A percentile compares a stretch with the other conserved stretches of the same genome.
Conservation (phyloP, 495 filamentous ascomycete species). For the Hyaloscypha bicolor region DNA sequence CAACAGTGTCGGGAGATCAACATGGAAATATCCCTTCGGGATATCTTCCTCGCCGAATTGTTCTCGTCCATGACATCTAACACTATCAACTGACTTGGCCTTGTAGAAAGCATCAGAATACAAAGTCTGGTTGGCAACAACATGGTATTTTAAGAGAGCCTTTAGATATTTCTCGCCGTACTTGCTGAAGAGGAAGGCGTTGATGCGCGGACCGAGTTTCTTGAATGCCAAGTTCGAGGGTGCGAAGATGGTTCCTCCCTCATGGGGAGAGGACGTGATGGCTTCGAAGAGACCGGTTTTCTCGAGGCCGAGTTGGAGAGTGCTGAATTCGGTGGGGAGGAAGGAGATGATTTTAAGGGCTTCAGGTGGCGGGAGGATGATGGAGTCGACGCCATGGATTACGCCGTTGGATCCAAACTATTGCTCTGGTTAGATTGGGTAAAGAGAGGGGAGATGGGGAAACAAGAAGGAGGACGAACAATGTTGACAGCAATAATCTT, state of each 20-base stretch:
- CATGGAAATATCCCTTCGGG: slow-evolving; percentile 42
- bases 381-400: slow-evolving; percentile 71
- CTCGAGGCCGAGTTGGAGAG: slow-evolving; percentile 67
- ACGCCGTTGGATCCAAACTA: slow-evolving; percentile 72
- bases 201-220: slow-evolving; percentile 66
- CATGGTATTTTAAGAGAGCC: slow-evolving; percentile 75
- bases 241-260: slow-evolving; percentile 71
- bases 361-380: slow-evolving; percentile 73
- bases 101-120: slow-evolving; percentile 81
- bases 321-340: slow-evolving; percentile 74
- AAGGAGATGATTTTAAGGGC: slow-evolving; percentile 61
- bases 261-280: slow-evolving; percentile 42
- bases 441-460: slow-evolving; percentile 3
- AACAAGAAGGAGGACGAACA: slow-evolving; percentile 40
- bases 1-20: slow-evolving; percentile 70
- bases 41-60: slow-evolving; percentile 16
- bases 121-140: slow-evolving; percentile 72
- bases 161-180: slow-evolving; percentile 69
- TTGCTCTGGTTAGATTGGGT: background rate
- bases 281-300: slow-evolving; percentile 65
- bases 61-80: slow-evolving; percentile 13
- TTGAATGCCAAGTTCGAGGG: slow-evolving; percentile 77
- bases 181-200: slow-evolving; percentile 78
- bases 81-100: slow-evolving; percentile 3
- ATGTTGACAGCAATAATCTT: slow-evolving; percentile 67